Conservation (phyloP, 257 asterid genomes). For the Scutellaria barbata region DNA sequence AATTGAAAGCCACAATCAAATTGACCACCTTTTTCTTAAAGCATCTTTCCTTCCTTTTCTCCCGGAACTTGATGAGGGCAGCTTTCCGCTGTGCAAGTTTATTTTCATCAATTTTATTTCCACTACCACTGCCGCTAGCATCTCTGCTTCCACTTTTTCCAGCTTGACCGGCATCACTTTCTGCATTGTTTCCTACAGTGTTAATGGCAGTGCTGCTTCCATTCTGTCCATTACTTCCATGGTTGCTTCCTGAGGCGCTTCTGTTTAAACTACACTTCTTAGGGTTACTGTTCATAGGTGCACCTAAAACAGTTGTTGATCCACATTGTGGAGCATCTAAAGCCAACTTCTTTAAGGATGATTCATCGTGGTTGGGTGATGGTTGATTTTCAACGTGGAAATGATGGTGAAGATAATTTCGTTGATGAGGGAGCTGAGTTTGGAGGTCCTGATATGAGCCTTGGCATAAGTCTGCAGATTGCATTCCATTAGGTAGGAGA, state of each 20-base stretch:
- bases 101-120: slow-evolving; percentile 53
- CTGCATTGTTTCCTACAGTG: slow-evolving; percentile 52
- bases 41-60: slow-evolving; percentile 78
- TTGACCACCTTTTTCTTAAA: slow-evolving; percentile 64
- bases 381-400: slow-evolving; percentile 46
- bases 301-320: slow-evolving; percentile 51
- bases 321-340: slow-evolving; percentile 53
- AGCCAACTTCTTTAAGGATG: slow-evolving; percentile 52
- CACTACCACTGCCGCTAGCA: slow-evolving; percentile 56
- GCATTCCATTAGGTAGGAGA: slow-evolving; percentile 45
- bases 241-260: slow-evolving; percentile 76
- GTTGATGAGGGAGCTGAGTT: slow-evolving; percentile 47
- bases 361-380: slow-evolving; percentile 45
- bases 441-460: slow-evolving; percentile 43
- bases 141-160: slow-evolving; percentile 67
- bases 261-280: slow-evolving; percentile 57
- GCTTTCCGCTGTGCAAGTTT: slow-evolving; percentile 65
- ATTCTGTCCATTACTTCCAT: slow-evolving; percentile 62
- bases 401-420: slow-evolving; percentile 47
- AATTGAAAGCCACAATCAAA: slow-evolving; percentile 15
- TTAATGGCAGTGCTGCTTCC: slow-evolving; percentile 57
- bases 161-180: slow-evolving; percentile 58
- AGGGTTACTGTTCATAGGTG: slow-evolving; percentile 45
- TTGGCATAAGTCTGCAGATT: slow-evolving; percentile 42
- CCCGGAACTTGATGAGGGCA: slow-evolving; percentile 73